Base-by-base conservation (phyloP, 1,284 basidiomycete species). In the Cryptococcus jaspeensis region DNA sequence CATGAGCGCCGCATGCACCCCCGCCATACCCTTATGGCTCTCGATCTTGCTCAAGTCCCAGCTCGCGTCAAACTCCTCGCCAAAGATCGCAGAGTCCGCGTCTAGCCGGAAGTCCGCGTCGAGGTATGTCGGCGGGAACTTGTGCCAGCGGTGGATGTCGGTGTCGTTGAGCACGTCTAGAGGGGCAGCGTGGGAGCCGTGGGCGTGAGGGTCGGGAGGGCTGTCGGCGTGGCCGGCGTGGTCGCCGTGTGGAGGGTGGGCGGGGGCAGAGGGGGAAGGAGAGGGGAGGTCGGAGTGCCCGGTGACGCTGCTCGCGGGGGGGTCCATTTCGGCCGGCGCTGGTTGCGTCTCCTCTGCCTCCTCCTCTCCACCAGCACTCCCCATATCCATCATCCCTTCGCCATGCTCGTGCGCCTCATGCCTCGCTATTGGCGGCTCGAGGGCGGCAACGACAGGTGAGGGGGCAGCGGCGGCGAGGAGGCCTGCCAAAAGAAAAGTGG, bases 121-220 rank as follows among this genome's bases (percentile, higher is more conserved):
- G 35, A 74, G 56, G 52, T 73, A 74, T 2, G 69, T 64, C 1
- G 71, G 70, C 8, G 72, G 72, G 60, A 69, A 74, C 23, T 62
- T 38, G 57, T 74, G 72, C 63, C 59, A 65, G 37, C 42, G 35
- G 58, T 74, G 72, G 35, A 74, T 67, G n/a, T 56, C 62, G 2
- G 43, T 55, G 53, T 74, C 72, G 59, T 74, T 63, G 38, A 74
- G 63, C 23, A 49, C 48, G 16, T 47, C 56, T 50, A 67, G 66
- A 43, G 70, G 60, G 1, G 64, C 60, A 1, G 58, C 61, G 48
- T 74, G 67, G 13, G 63, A 56, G 49, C 67, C 63, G 50, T 73
- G 71, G 2, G 52, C 25, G 55, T 65, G 63, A 1, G 59, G 47
- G 38, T 59, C 55, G 42, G 56, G 59, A 6, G 47, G 28, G 20